Base-by-base conservation (phyloP, 257 asterid species). In the Forsythia suspensa region DNA sequence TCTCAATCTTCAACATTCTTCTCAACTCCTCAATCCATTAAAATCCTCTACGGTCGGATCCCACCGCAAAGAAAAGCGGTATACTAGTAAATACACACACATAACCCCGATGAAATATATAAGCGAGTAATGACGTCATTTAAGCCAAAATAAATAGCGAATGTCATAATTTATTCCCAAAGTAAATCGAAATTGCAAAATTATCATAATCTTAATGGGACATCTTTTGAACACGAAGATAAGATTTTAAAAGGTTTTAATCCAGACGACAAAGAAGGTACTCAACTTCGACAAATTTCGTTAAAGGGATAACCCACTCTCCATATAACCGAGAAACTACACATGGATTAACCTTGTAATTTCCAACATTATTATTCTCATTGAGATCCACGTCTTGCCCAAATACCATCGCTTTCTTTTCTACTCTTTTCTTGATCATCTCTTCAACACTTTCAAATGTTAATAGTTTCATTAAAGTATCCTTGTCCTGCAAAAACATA, bases 231-330 rank as follows among this genome's bases (percentile, higher is more conserved):
- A 24, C 24, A 1, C 34, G 0, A 12, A 43, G 12, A 43, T 5
- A 12, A 57, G 39, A 10, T 29, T 10, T 61, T 61, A 24, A 0
- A 24, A 61, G 13, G 55, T 38, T 39, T 76, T 78, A 85, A 59
- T 86, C 91, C 57, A 92, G 88, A 43, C 97, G 96, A 6, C 87
- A 84, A 2, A 94, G 87, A 39, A 95, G 98, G 88, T 95, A 95
- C 72, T 92, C 98, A 9, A 92, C 96, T 87, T 92, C 82, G 79
- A 92, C 98, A 37, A 71, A 80, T 78, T 95, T 95, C 36, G 98
- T 95, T 24, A 95, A 76, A 75, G 98, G 98, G 73, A 95, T 95
- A 18, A 95, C 79, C 96, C 97, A 91, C 3, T 95, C 92, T 74
- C 80, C 95, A 79, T 90, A 95, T 66, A 95, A 76, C 18, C 61